Evolutionary conservation across 352 stramenopile species (phyloP).

Genomic region (Plasmopara muralis): DNA sequence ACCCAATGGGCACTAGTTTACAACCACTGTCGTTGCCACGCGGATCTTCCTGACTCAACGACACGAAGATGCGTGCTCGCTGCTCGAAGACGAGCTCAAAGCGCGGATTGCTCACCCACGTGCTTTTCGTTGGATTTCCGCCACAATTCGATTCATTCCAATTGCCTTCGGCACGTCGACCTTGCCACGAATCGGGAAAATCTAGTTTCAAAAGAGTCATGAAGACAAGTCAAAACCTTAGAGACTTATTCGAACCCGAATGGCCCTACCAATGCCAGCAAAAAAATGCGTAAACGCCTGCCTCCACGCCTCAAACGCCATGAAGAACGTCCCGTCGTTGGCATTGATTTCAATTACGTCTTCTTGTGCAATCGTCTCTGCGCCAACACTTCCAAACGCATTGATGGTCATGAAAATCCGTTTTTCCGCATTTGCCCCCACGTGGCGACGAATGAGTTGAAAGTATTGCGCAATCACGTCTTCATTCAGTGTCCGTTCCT

Average conservation of each 20-base stretch:
- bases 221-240: background rate
- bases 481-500: constrained; percentile 71
- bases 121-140: constrained; percentile 76
- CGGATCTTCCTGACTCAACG: constrained; percentile 74
- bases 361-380: constrained; percentile 64
- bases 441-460: constrained; percentile 54
- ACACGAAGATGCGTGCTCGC: constrained; percentile 60
- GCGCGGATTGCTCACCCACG: constrained; percentile 84
- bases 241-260: background rate
- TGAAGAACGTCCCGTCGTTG: constrained; percentile 91
- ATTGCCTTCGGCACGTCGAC: constrained; percentile 59
- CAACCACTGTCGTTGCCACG: constrained; percentile 51
- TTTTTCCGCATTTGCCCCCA: constrained; percentile 63
- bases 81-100: constrained; percentile 69
- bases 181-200: constrained; percentile 84
- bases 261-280: constrained; percentile 66
- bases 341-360: constrained; percentile 75
- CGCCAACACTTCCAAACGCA: constrained; percentile 36
- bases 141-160: constrained; percentile 78
- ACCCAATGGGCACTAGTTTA: constrained; percentile 74
- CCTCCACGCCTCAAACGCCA: constrained; percentile 85
- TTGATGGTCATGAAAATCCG: constrained; percentile 55
- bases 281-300: constrained; percentile 89
- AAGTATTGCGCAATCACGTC: constrained; percentile 74
- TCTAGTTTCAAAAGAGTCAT: constrained; percentile 27